Conservation (phyloP, 257 asterid species). For the Ocimum tenuiflorum region DNA sequence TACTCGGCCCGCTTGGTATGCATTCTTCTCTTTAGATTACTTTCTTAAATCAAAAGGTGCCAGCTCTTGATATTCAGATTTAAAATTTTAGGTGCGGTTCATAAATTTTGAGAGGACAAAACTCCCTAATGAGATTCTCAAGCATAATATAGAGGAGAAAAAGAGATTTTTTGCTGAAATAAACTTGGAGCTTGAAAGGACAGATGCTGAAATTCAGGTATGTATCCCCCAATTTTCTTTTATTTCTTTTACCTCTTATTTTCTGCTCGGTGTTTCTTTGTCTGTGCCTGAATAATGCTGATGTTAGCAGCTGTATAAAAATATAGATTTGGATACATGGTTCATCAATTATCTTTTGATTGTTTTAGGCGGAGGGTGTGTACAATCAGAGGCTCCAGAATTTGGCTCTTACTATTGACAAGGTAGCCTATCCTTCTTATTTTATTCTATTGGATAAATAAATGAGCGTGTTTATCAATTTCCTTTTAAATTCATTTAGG, state of each 20-base stretch:
- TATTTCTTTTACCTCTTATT: neutral
- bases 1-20: constrained; percentile 87
- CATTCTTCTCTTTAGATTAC: constrained; percentile 7
- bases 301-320: neutral
- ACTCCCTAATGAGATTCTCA: constrained; percentile 78
- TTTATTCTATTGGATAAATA: neutral
- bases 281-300: neutral
- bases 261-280: neutral
- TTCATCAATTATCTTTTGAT: constrained; percentile 15
- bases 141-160: constrained; percentile 86
- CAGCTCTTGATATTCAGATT: constrained; percentile 13
- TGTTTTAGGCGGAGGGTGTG: constrained; percentile 91
- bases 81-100: constrained; percentile 72
- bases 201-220: constrained; percentile 98
- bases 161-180: constrained; percentile 80
- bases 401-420: constrained; percentile 92
- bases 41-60: neutral
- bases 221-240: neutral
- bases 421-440: constrained; percentile 40
- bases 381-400: constrained; percentile 94
- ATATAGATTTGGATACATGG: constrained; percentile 4
- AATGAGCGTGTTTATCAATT: neutral
- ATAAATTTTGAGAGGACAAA: constrained; percentile 90
- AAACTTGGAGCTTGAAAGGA: constrained; percentile 71
- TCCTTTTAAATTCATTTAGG: constrained; percentile 39